Evolutionary conservation across 805 yeast genomes (phyloP).

Genomic region (Kluyveromyces aestuarii): DNA sequence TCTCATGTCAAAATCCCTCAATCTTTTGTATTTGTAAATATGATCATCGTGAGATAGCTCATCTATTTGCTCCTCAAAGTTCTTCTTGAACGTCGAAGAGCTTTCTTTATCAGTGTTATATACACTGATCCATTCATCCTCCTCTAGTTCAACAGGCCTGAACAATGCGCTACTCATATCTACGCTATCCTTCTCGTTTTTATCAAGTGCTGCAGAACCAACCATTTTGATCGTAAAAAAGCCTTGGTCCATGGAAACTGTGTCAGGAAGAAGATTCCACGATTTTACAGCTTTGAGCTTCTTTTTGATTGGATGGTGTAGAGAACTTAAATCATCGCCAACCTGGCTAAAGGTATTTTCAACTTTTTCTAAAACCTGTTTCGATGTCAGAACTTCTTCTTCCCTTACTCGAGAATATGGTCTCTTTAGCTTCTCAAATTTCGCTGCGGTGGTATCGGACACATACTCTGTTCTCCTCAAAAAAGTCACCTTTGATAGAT

Average conservation of each 20-base stretch:
- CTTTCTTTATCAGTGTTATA: conserved; percentile 43
- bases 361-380: conserved; percentile 33
- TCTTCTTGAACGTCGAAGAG: conserved; percentile 31
- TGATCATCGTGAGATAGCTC: conserved; percentile 36
- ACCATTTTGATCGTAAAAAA: conserved; percentile 55
- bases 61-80: conserved; percentile 30
- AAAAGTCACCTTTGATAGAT: conserved; percentile 50
- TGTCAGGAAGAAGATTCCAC: conserved; percentile 83
- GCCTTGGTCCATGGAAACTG: conserved; percentile 78
- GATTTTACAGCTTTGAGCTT: conserved; percentile 63
- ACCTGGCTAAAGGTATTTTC: conserved; percentile 71
- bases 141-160: conserved; percentile 60
- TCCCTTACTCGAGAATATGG: conserved; percentile 11
- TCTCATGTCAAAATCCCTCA: conserved; percentile 75
- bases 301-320: conserved; percentile 75
- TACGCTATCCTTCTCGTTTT: conserved; percentile 27
- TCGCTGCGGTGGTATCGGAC: conserved; percentile 43
- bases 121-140: conserved; percentile 71
- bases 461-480: conserved; percentile 92
- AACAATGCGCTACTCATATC: conserved; percentile 53
- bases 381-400: conserved; percentile 18
- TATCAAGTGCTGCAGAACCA: conserved; percentile 39
- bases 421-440: conserved; percentile 28
- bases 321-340: conserved; percentile 33
- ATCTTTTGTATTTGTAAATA: conserved; percentile 49